Conservation (phyloP, 2,329 filamentous ascomycete species). For the Aspergillus amoenus region DNA sequence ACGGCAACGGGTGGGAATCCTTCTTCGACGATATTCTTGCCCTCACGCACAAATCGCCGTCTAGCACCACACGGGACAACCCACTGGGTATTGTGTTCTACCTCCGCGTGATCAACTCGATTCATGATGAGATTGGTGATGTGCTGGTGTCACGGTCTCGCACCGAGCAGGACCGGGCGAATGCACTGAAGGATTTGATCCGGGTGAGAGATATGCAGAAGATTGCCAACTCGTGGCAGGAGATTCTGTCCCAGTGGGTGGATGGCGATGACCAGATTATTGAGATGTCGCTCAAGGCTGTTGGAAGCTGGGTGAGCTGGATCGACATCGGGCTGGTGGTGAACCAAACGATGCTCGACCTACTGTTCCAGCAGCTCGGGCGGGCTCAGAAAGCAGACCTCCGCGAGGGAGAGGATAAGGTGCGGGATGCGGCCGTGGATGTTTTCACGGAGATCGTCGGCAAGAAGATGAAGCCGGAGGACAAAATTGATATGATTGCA, state of each 20-base stretch:
- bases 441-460: conserved; percentile 93
- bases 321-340: conserved; percentile 94
- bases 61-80: conserved; percentile 65
- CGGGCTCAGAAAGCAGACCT: conserved; percentile 62
- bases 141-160: conserved; percentile 76
- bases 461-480: conserved; percentile 94
- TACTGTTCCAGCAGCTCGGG: conserved; percentile 85
- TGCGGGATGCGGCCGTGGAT: conserved; percentile 88
- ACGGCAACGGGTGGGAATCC: conserved; percentile 79
- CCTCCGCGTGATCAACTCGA: conserved; percentile 79
- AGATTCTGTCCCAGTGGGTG: conserved; percentile 77
- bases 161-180: conserved; percentile 80
- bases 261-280: conserved; percentile 70
- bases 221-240: conserved; percentile 86
- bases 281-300: conserved; percentile 85
- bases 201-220: conserved; percentile 84
- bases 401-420: conserved; percentile 72
- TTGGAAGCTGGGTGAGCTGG: conserved; percentile 98
- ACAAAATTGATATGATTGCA: conserved; percentile 91
- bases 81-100: conserved; percentile 77
- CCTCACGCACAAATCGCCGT: conserved; percentile 64
- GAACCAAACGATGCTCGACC: conserved; percentile 80
- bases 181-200: conserved; percentile 85
- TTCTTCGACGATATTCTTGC: conserved; percentile 89
- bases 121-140: conserved; percentile 97